These are phyloP conservation scores for Jaltomata sinuosa DNA, from an alignment of 257 asterid genomes.

Conservation along the genomic window DNA sequence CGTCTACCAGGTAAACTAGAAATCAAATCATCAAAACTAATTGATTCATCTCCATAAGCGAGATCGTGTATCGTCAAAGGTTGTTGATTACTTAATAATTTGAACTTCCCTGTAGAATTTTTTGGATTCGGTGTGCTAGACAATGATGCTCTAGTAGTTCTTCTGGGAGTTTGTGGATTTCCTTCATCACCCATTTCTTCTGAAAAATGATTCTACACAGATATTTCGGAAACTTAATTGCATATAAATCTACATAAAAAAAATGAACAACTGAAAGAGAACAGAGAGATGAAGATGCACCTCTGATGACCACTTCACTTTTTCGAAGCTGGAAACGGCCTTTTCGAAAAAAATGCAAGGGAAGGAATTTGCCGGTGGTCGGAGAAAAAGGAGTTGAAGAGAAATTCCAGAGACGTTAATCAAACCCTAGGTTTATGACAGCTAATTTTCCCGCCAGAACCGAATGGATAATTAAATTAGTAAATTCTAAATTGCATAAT, in stretches of 20 bases:
- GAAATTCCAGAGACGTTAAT: background rate
- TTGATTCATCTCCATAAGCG: conserved; percentile 28
- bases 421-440: background rate
- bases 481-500: too few species aligned
- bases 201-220: background rate
- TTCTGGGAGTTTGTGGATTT: conserved; percentile 37
- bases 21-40: conserved; percentile 51
- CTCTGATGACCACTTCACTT: too few species aligned
- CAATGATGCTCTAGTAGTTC: conserved; percentile 53
- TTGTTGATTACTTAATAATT: conserved; percentile 3
- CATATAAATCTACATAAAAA: background rate
- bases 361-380: background rate
- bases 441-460: background rate
- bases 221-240: background rate
- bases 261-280: background rate
- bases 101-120: conserved; percentile 23
- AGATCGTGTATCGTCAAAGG: conserved; percentile 38
- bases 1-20: conserved; percentile 57
- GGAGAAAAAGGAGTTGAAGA: background rate
- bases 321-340: too few species aligned
- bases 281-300: background rate
- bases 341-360: too few species aligned
- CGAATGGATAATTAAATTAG: too few species aligned
- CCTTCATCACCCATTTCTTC: conserved; percentile 44
- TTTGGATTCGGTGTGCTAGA: conserved; percentile 30